Percentiles rank a stretch among this genome's conserved stretches.
Evolutionary conservation across 176 grass and related monocot genomes (phyloP).

Genomic region (Phoenix dactylifera): DNA sequence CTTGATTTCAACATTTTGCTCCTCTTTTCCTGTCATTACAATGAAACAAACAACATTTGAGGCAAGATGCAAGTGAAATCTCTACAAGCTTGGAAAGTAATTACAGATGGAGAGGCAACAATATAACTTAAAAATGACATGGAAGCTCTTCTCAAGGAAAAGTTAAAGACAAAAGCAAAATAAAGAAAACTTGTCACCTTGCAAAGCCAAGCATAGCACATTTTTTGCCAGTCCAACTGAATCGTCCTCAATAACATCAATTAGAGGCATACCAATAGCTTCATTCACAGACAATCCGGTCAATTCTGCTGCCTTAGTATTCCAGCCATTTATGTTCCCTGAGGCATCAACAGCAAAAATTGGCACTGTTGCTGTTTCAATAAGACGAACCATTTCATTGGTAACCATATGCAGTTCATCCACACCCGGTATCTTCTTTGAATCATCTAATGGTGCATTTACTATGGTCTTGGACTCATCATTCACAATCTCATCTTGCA

Average conservation of each 20-base stretch:
- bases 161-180: not conserved
- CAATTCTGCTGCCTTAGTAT: slow-evolving; percentile 69
- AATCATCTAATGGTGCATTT: slow-evolving; percentile 56
- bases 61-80: not conserved
- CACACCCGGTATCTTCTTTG: slow-evolving; percentile 55
- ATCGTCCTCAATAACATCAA: slow-evolving; percentile 60
- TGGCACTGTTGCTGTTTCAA: slow-evolving; percentile 82
- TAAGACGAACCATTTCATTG: slow-evolving; percentile 88
- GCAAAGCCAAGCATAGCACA: slow-evolving; percentile 54
- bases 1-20: slow-evolving; percentile 85
- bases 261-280: slow-evolving; percentile 68
- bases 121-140: not conserved
- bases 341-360: slow-evolving; percentile 74
- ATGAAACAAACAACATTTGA: not conserved
- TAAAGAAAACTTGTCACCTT: slow-evolving; percentile 29
- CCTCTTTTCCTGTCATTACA: slow-evolving; percentile 70
- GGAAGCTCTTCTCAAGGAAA: slow-evolving; percentile 6
- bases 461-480: slow-evolving; percentile 57
- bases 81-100: not conserved
- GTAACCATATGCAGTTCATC: slow-evolving; percentile 76
- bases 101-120: not conserved
- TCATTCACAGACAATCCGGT: slow-evolving; percentile 68
- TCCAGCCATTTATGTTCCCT: slow-evolving; percentile 88
- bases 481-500: slow-evolving; percentile 42
- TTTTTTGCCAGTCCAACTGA: slow-evolving; percentile 71